phyloP scores from a whole-genome alignment of 2,329 filamentous ascomycete species.

The Cladosporium halotolerans region DNA sequence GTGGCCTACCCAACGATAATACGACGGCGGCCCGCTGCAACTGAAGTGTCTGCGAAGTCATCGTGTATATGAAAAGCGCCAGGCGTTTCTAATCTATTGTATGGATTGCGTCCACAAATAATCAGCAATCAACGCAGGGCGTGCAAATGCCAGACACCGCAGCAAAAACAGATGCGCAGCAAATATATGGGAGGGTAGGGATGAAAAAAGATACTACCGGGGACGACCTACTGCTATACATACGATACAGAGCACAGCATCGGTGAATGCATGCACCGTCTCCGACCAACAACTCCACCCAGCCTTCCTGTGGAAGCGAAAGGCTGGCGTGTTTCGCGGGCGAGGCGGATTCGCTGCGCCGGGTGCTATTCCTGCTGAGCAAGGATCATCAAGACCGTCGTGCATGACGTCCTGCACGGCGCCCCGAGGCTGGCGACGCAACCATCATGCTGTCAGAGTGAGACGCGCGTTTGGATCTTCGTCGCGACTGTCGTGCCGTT shows the following conservation, averaged over 20 bases:
- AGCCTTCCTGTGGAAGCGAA: neutral
- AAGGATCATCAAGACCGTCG: slow-evolving; percentile 4
- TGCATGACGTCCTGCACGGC: slow-evolving; percentile 9
- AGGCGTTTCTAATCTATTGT: too few relatives aligned
- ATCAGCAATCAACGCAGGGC: neutral
- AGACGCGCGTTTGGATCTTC: slow-evolving; percentile 3
- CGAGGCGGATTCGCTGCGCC: neutral
- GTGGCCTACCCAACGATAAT: neutral
- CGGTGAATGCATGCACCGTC: neutral
- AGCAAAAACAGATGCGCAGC: neutral
- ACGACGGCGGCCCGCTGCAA: slow-evolving; percentile 9
- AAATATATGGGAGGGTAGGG: neutral
- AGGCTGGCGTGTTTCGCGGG: slow-evolving; percentile 10
- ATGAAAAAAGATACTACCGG: too few relatives aligned
- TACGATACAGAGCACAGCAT: neutral
- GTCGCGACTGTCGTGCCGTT: neutral
- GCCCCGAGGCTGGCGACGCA: neutral
- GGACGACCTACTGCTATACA: too few relatives aligned
- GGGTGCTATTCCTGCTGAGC: slow-evolving; percentile 2
- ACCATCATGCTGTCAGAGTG: neutral
- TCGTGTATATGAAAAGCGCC: neutral
- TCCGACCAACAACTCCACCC: neutral
- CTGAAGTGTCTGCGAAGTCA: neutral
- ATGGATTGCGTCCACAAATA: neutral
- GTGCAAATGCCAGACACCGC: too few relatives aligned